These are phyloP conservation scores for Amanita pseudoporphyria DNA, from an alignment of 768 basidiomycete species.

Conservation along the genomic window DNA sequence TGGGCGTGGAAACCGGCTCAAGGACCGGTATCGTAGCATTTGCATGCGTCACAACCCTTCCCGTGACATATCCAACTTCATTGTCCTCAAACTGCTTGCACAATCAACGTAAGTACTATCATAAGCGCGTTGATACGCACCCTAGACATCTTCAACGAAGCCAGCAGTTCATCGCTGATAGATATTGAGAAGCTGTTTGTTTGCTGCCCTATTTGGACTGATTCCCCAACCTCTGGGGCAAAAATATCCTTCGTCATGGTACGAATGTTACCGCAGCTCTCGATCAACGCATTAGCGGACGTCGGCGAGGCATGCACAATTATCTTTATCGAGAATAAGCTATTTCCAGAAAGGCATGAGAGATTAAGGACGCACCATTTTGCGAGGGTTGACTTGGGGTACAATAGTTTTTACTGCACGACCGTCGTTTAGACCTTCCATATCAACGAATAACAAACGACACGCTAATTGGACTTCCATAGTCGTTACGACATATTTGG, in stretches of 20 bases:
- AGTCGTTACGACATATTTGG: constrained; percentile 75
- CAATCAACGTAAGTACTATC: background rate
- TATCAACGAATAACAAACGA: constrained; percentile 83
- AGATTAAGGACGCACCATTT: constrained; percentile 55
- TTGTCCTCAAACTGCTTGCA: constrained; percentile 85
- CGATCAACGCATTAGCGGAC: constrained; percentile 65
- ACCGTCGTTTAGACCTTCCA: constrained; percentile 96
- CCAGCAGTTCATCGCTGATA: constrained; percentile 81
- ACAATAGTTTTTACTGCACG: constrained; percentile 96
- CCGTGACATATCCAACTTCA: constrained; percentile 88
- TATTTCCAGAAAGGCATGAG: background rate
- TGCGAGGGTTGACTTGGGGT: constrained; percentile 91
- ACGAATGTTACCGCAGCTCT: constrained; percentile 74
- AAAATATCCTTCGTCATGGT: constrained; percentile 91
- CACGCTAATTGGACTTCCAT: constrained; percentile 78
- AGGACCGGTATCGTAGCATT: constrained; percentile 86
- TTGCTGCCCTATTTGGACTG: constrained; percentile 88
- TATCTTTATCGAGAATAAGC: constrained; percentile 41
- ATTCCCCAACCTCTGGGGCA: constrained; percentile 68
- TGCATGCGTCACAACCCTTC: constrained; percentile 76
- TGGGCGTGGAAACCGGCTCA: constrained; percentile 44
- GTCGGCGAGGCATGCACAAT: constrained; percentile 69
- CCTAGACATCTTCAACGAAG: constrained; percentile 74
- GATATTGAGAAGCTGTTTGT: constrained; percentile 92
- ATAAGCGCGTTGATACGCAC: constrained; percentile 36